Conservation (phyloP, 1,284 basidiomycete genomes). For the Rhodofomes roseus region DNA sequence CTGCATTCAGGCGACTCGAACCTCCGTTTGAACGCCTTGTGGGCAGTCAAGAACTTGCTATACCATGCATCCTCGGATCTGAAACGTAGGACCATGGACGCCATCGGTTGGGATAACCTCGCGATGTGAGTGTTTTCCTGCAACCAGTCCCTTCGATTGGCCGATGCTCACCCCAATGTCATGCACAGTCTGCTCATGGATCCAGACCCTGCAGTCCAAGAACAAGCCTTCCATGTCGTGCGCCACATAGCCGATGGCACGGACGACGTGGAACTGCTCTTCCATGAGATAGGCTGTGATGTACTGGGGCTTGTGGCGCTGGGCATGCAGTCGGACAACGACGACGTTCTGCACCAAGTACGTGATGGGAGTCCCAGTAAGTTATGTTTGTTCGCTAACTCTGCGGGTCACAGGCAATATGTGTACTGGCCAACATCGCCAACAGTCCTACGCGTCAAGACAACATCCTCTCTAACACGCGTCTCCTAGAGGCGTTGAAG, state of each 20-base stretch:
- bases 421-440: slow-evolving; percentile 58
- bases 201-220: slow-evolving; percentile 49
- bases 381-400: background rate
- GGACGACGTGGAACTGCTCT: slow-evolving; percentile 56
- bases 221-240: slow-evolving; percentile 63
- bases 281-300: slow-evolving; percentile 45
- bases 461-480: slow-evolving; percentile 44
- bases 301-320: slow-evolving; percentile 39
- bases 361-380: background rate
- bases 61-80: slow-evolving; percentile 55
- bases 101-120: slow-evolving; percentile 60
- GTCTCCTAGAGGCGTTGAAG: slow-evolving; percentile 51
- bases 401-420: slow-evolving; percentile 41
- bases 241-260: slow-evolving; percentile 62
- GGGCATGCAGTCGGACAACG: slow-evolving; percentile 45
- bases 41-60: slow-evolving; percentile 79
- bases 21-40: slow-evolving; percentile 66
- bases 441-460: slow-evolving; percentile 50
- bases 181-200: slow-evolving; percentile 44
- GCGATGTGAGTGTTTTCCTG: slow-evolving; percentile 37
- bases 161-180: background rate
- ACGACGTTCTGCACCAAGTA: slow-evolving; percentile 50
- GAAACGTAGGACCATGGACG: slow-evolving; percentile 61
- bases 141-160: background rate
- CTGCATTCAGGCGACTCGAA: slow-evolving; percentile 48